These are phyloP conservation scores for Berkeleyomyces basicola DNA, from an alignment of 2,329 filamentous ascomycete species.

Conservation along the genomic window DNA sequence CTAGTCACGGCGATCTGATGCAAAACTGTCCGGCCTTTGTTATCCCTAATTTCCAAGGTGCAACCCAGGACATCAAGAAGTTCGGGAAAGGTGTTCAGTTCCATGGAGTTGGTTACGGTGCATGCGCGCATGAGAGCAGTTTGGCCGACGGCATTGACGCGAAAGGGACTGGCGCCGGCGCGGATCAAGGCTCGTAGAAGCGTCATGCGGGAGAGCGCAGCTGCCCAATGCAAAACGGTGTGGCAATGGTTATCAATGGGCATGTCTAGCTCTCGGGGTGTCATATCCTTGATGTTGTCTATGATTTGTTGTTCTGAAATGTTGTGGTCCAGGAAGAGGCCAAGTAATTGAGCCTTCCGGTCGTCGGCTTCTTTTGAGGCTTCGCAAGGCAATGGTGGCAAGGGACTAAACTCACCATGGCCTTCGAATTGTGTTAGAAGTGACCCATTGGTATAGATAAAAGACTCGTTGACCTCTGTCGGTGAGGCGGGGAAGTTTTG, in stretches of 20 bases:
- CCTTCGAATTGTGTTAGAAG: neutral
- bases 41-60: conserved; percentile 80
- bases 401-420: conserved; percentile 37
- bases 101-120: conserved; percentile 84
- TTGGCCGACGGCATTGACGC: conserved; percentile 78
- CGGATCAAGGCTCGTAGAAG: conserved; percentile 67
- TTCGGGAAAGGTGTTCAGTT: conserved; percentile 78
- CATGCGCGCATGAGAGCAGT: conserved; percentile 88
- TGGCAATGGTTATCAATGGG: conserved; percentile 81
- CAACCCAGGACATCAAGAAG: conserved; percentile 75
- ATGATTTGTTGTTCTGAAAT: conserved; percentile 56
- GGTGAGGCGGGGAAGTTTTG: conserved; percentile 51
- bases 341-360: conserved; percentile 68
- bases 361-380: conserved; percentile 51
- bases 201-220: conserved; percentile 72
- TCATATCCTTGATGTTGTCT: conserved; percentile 59
- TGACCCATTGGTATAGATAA: conserved; percentile 43
- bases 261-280: conserved; percentile 70
- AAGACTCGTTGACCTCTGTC: conserved; percentile 67
- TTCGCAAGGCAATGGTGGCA: conserved; percentile 48
- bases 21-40: conserved; percentile 76
- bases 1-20: conserved; percentile 95
- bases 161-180: conserved; percentile 71
- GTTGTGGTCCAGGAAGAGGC: conserved; percentile 61
- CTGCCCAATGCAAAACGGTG: conserved; percentile 90